phyloP scores from a whole-genome alignment of 2,329 filamentous ascomycete genomes.

The Phaeosphaeriaceae sp. region DNA sequence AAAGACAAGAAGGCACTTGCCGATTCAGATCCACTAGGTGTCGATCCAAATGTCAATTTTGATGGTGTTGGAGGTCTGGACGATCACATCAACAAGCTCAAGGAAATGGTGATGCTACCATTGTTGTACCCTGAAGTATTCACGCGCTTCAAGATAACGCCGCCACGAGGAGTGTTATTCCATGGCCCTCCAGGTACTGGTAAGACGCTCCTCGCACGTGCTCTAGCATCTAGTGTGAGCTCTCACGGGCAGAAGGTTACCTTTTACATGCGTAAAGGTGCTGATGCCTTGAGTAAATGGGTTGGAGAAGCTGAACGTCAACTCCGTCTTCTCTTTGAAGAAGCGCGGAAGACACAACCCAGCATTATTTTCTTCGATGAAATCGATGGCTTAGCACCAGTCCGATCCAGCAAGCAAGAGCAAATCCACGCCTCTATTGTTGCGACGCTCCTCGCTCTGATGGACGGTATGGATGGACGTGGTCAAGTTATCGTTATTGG shows the following conservation, averaged over 20 bases:
- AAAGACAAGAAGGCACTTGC: slow-evolving; percentile 91
- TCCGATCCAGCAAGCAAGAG: slow-evolving; percentile 96
- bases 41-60: slow-evolving; percentile 91
- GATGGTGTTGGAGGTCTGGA: slow-evolving; percentile 91
- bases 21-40: slow-evolving; percentile 91
- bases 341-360: slow-evolving; percentile 92
- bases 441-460: slow-evolving; percentile 58
- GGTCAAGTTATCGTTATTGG: slow-evolving; percentile 96
- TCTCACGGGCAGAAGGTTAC: slow-evolving; percentile 92
- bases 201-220: slow-evolving; percentile 94
- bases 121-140: slow-evolving; percentile 96
- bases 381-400: slow-evolving; percentile 94
- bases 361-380: slow-evolving; percentile 99
- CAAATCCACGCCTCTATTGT: slow-evolving; percentile 96
- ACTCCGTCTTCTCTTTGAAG: slow-evolving; percentile 89
- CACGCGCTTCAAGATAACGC: slow-evolving; percentile 86
- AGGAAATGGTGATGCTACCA: slow-evolving; percentile 97
- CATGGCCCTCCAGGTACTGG: slow-evolving; percentile 96
- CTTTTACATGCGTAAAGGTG: slow-evolving; percentile 99
- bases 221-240: slow-evolving; percentile 88
- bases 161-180: slow-evolving; percentile 92
- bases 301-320: slow-evolving; percentile 98
- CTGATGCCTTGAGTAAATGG: slow-evolving; percentile 97
- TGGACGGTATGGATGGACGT: slow-evolving; percentile 60
- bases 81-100: slow-evolving; percentile 93